Evolutionary conservation across 345 rosid species (phyloP), one percentile per base, ranked within the genome.

Genomic region (Gossypium mustelinum): DNA sequence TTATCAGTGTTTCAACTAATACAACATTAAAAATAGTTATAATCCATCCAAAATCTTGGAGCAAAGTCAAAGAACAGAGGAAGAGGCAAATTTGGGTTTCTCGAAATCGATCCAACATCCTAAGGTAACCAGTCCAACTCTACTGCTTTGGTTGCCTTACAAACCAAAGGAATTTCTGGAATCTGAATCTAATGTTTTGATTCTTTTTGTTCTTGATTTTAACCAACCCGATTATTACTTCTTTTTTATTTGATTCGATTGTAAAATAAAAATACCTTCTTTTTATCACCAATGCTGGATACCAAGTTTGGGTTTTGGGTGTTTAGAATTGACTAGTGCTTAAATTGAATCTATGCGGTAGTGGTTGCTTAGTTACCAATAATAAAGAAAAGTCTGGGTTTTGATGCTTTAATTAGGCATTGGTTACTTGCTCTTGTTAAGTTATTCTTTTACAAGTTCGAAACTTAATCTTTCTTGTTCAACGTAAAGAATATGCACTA

Each of bases 321-420:
- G n/a, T 3, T 67, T 10, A 47, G 3, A n/a, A 64, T 41, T 64
- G 48, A 24, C 68, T 9, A 41, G 25, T 64, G 3, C 4, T 64
- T 64, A 41, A 64, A 66, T 20, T 45, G 34, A 66, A 44, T 45
- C 27, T 47, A 11, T 67, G 41, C 13, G 14, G 56, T 22, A 67
- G 6, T 22, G 20, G 55, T 47, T 47, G 18, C 39, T 14, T 47
- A 20, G 4, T 67, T 45, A 47, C n/a, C 34, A 44, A 9, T 34
- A 34, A 34, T 34, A 39, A 39, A 17, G 50, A 11, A 20, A 20
- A 67, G 39, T 24, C 18, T 68, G 56, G 20, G 8, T 47, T 68
- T 68, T 22, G 20, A 24, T 68, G 72, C 57, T 48, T 34, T 67
- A 67, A 67, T 67, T 22, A 39, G 50, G 48, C 48, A 39, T n/a